These are phyloP conservation scores for Alopecurus myosuroides DNA, from an alignment of 176 grass and related monocot species.

Conservation along the genomic window DNA sequence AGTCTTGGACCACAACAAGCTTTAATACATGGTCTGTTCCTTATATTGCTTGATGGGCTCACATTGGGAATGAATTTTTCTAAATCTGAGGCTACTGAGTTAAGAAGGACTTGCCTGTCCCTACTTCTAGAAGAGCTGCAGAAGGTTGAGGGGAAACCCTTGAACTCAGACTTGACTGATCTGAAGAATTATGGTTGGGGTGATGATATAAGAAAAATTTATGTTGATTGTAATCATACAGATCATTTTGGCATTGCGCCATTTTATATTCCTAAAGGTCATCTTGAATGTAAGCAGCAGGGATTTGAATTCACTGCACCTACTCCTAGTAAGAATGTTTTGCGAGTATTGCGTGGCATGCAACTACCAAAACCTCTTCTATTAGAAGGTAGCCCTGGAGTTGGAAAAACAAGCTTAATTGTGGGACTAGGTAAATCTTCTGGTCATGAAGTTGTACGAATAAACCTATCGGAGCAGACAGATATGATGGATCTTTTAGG, in stretches of 20 bases:
- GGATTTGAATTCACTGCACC: conserved; percentile 70
- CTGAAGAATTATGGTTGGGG: conserved; percentile 85
- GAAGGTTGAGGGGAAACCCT: conserved; percentile 41
- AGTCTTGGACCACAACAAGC: conserved; percentile 59
- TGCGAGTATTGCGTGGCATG: conserved; percentile 84
- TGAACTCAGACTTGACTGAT: conserved; percentile 37
- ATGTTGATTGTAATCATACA: conserved; percentile 32
- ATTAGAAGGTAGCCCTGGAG: conserved; percentile 93
- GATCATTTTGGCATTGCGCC: conserved; percentile 66
- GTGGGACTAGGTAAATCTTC: conserved; percentile 70
- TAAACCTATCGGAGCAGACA: conserved; percentile 97
- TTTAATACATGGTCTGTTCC: conserved; percentile 84
- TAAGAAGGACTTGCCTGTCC: conserved; percentile 59
- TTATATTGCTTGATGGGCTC: conserved; percentile 93
- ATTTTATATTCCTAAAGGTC: conserved; percentile 77
- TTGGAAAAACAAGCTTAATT: conserved; percentile 97
- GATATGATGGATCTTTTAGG: conserved; percentile 99
- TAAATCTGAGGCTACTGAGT: conserved; percentile 51
- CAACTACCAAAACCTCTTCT: conserved; percentile 93
- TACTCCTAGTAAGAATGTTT: conserved; percentile 80
- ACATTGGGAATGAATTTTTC: conserved; percentile 66
- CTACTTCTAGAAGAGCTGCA: conserved; percentile 63
- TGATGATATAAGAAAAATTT: conserved; percentile 32
- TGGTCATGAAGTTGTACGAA: conserved; percentile 78
- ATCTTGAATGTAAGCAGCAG: conserved; percentile 47